Percentiles rank a stretch among this genome's conserved stretches.
Conservation (phyloP, 78 protist species). For the Guillardia theta region DNA sequence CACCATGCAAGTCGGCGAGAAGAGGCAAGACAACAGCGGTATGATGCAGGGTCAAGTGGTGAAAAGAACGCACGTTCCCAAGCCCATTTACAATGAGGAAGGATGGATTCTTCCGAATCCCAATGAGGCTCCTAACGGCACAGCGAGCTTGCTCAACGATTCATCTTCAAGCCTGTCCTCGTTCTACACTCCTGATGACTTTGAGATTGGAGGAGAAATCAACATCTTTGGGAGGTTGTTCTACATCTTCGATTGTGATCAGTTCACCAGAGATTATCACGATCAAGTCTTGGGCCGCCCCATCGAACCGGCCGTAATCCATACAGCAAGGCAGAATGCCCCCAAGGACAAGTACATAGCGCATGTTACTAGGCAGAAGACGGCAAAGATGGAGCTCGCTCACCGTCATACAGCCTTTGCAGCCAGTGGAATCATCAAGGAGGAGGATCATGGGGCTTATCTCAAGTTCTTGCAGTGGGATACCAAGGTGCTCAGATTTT, state of each 20-base stretch:
- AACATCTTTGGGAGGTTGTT: background rate
- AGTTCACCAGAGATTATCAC: background rate
- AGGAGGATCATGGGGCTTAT: background rate
- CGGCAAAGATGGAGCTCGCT: background rate
- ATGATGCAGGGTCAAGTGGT: background rate
- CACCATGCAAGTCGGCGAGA: background rate
- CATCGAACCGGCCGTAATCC: background rate
- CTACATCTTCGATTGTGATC: background rate
- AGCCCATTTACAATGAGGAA: no score
- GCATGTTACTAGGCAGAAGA: background rate
- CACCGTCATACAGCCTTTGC: background rate
- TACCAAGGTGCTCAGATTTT: slow-evolving; percentile 14
- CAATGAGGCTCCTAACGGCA: no score
- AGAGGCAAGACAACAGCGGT: slow-evolving; percentile 13
- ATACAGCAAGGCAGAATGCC: background rate
- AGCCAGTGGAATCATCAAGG: background rate
- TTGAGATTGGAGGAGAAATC: background rate
- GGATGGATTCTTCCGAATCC: no score
- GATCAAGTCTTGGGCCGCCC: background rate
- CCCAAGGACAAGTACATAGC: background rate
- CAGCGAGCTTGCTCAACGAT: no score
- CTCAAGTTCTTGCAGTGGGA: slow-evolving; percentile 30
- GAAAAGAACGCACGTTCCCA: background rate
- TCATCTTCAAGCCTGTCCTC: no score
- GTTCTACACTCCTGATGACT: background rate